A percentile compares a stretch with the other conserved stretches of the same genome.
phyloP scores from a whole-genome alignment of 108 stramenopile species.

The Cyclotella atomus region DNA sequence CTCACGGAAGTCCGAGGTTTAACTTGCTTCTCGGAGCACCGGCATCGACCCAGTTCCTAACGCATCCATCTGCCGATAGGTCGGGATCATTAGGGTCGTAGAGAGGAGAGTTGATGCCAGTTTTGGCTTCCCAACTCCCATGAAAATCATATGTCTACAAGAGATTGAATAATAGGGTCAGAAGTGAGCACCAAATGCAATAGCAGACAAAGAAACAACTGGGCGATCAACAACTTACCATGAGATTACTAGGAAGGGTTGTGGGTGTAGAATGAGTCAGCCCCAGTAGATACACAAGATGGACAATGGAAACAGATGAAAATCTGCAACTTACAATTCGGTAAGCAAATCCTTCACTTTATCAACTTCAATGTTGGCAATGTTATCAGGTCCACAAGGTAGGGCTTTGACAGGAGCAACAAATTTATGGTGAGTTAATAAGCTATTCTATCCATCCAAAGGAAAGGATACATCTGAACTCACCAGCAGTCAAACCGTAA shows the following conservation, averaged over 20 bases:
- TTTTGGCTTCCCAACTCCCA: conserved; percentile 23
- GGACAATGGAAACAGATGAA: too few relatives aligned
- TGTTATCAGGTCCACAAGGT: conserved; percentile 35
- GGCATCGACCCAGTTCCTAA: conserved; percentile 32
- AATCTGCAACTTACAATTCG: too few relatives aligned
- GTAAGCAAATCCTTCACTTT: conserved; percentile 4
- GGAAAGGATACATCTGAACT: neutral
- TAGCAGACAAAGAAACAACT: neutral
- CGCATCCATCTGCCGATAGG: conserved; percentile 27
- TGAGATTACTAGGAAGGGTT: too few relatives aligned
- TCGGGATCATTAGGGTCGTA: conserved; percentile 13
- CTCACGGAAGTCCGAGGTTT: conserved; percentile 21
- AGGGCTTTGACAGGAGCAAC: conserved; percentile 10
- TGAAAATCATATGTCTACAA: neutral
- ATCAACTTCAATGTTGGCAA: conserved; percentile 23
- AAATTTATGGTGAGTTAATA: neutral
- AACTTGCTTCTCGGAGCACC: conserved; percentile 19
- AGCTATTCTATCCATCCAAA: neutral
- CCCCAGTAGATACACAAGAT: too few relatives aligned
- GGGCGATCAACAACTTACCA: too few relatives aligned
- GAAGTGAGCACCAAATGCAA: neutral
- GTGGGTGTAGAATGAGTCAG: too few relatives aligned
- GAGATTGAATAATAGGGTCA: neutral
- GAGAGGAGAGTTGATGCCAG: conserved; percentile 42
- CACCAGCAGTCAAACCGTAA: conserved; percentile 35